These are phyloP conservation scores for Verticillium longisporum DNA, from an alignment of 2,329 filamentous ascomycete genomes.

Conservation along the genomic window DNA sequence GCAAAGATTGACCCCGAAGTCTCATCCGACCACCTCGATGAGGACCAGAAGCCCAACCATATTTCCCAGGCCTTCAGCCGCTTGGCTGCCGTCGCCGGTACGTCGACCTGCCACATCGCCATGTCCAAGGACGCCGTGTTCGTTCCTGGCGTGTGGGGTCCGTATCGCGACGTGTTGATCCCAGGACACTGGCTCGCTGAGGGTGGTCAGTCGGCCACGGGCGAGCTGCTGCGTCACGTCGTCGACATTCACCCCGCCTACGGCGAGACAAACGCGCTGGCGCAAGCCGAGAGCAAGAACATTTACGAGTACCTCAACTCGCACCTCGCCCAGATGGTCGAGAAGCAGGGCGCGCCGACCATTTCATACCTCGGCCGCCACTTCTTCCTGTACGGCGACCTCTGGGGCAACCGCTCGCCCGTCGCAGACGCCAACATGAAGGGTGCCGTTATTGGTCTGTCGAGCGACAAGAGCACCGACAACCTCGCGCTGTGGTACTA, in stretches of 20 bases:
- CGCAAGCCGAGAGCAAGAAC: slow-evolving; percentile 76
- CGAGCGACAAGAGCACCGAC: slow-evolving; percentile 79
- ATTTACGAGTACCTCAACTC: slow-evolving; percentile 94
- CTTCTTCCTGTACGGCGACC: slow-evolving; percentile 97
- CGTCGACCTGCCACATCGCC: slow-evolving; percentile 93
- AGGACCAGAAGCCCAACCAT: slow-evolving; percentile 68
- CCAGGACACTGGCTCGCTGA: slow-evolving; percentile 96
- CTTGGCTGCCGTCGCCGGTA: slow-evolving; percentile 89
- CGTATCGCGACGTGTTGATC: slow-evolving; percentile 88
- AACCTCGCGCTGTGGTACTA: slow-evolving; percentile 91
- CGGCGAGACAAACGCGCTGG: slow-evolving; percentile 69
- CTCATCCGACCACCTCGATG: slow-evolving; percentile 55
- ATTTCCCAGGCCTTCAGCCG: slow-evolving; percentile 89
- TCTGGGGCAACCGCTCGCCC: slow-evolving; percentile 94
- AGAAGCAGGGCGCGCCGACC: slow-evolving; percentile 62
- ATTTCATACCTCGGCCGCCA: slow-evolving; percentile 85
- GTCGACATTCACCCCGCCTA: slow-evolving; percentile 93
- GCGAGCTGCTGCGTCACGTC: slow-evolving; percentile 88
- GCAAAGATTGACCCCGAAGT: slow-evolving; percentile 74
- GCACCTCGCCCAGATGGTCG: slow-evolving; percentile 70
- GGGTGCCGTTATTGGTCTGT: slow-evolving; percentile 80
- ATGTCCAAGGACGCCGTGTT: slow-evolving; percentile 94
- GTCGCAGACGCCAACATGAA: slow-evolving; percentile 91
- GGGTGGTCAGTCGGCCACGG: slow-evolving; percentile 92
- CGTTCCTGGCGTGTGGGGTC: slow-evolving; percentile 93